Evolutionary conservation across 148 eudicot genomes (phyloP), one percentile per base, ranked within the genome.

Genomic region (Agrostemma githago): DNA sequence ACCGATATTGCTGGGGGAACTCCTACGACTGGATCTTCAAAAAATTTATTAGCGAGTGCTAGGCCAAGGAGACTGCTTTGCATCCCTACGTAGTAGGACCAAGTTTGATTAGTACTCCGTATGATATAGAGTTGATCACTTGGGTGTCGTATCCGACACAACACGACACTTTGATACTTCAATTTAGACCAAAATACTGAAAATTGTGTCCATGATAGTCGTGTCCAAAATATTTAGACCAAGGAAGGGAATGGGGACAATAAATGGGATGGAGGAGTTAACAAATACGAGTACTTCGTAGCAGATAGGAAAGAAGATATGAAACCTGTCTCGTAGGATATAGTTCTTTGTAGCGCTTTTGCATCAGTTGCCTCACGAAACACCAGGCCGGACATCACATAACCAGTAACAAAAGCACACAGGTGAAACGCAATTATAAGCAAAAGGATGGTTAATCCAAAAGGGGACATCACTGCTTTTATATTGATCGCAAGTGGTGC

Each of bases 51-150:
- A 48, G 98, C 98, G 70, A 93, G 96, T 44, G 98, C 94, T 19
- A 93, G 98, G 48, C 90, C 98, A 69, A 93, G 81, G 77, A 93
- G 89, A 84, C 98, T 93, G 86, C 98, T 93, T 78, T 93, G 98
- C 98, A 94, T 94, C 57, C 98, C 98, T 93, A 66, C 77, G 74
- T 68, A 0, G 1, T 26, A 26, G 34, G 34, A 26, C 34, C 34
- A 26, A 26, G 34, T 26, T 26, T 26, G 34, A 26, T 26, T 26
- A 26, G 34, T 26, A 26, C 34, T 26, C 34, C 34, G 34, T 26
- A 26, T 26, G 34, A 26, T 26, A 26, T 26, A 26, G 34, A 26
- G 34, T 26, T 26, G 34, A 26, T n/a, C n/a, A n/a, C n/a, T n/a
- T n/a, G n/a, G n/a, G n/a, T n/a, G n/a, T n/a, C n/a, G n/a, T n/a